Evolutionary conservation across 1,284 basidiomycete species (phyloP).

Genomic region (Boletus holoroseus): DNA sequence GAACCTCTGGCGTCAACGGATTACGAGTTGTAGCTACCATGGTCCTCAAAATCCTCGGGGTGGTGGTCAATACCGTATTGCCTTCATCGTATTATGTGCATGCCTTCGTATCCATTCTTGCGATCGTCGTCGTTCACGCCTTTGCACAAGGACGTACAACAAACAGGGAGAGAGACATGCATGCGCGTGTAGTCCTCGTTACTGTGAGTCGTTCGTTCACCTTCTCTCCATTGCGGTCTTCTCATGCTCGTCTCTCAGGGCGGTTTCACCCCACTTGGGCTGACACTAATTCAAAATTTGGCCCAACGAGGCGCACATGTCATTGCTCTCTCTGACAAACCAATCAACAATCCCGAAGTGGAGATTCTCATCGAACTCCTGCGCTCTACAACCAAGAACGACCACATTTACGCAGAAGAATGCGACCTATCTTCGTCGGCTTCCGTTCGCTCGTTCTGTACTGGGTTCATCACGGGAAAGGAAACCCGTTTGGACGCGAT

Average conservation of each 20-base stretch:
- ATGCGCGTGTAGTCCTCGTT: conserved; percentile 62
- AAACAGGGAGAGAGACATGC: conserved; percentile 64
- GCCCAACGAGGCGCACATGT: conserved; percentile 70
- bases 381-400: conserved; percentile 62
- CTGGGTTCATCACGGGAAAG: conserved; percentile 54
- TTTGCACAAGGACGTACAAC: conserved; percentile 66
- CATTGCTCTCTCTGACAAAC: conserved; percentile 60
- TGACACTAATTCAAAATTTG: conserved; percentile 58
- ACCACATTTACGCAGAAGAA: conserved; percentile 68
- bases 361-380: conserved; percentile 59
- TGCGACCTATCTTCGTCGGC: conserved; percentile 61
- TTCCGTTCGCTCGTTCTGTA: conserved; percentile 63
- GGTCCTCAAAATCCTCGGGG: conserved; percentile 31
- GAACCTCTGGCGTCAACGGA: not conserved
- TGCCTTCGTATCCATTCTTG: conserved; percentile 40
- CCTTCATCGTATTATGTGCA: conserved; percentile 44
- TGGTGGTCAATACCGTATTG: conserved; percentile 16
- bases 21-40: conserved; percentile 9
- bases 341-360: conserved; percentile 49
- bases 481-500: conserved; percentile 67
- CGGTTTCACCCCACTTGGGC: conserved; percentile 64
- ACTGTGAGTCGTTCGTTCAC: conserved; percentile 45
- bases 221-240: not conserved
- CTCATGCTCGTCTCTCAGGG: conserved; percentile 42
- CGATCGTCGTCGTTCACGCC: conserved; percentile 45